Evolutionary conservation across 192 early-diverging fungal species (phyloP).

Genomic region (Umbelopsis sp.): DNA sequence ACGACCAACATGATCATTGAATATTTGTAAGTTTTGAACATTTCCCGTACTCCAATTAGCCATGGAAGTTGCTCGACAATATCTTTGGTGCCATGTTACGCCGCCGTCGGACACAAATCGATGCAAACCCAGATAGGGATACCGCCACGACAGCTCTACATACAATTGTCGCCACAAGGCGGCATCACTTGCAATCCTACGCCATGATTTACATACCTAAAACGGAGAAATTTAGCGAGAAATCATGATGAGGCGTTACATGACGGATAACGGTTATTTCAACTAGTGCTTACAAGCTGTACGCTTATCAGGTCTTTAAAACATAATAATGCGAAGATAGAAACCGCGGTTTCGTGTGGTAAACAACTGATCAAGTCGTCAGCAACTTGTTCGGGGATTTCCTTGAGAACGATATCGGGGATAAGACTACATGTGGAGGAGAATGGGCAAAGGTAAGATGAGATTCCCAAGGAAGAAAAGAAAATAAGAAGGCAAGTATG

Average conservation of each 20-base stretch:
- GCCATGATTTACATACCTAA: slow-evolving; percentile 31
- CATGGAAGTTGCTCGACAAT: slow-evolving; percentile 21
- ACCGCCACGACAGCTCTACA: slow-evolving; percentile 5
- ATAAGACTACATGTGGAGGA: slow-evolving; percentile 9
- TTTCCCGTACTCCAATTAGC: slow-evolving; percentile 32
- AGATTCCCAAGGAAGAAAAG: background rate
- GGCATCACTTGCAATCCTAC: slow-evolving; percentile 25
- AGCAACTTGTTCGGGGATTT: slow-evolving; percentile 4
- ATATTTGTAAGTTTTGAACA: slow-evolving; percentile 21
- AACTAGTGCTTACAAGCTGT: slow-evolving; percentile 27
- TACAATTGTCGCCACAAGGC: slow-evolving; percentile 25
- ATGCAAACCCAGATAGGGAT: slow-evolving; percentile 27
- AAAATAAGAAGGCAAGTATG: too few relatives aligned
- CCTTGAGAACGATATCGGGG: slow-evolving; percentile 7
- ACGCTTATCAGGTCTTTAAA: slow-evolving; percentile 31
- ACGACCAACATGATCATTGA: slow-evolving; percentile 17
- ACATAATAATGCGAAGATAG: slow-evolving; percentile 22
- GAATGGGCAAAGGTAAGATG: background rate
- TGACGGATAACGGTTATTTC: too few relatives aligned
- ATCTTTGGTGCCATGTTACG: slow-evolving; percentile 28
- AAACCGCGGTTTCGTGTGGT: slow-evolving; percentile 27
- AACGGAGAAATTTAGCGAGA: background rate
- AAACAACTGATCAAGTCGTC: slow-evolving; percentile 20
- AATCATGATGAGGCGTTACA: too few relatives aligned
- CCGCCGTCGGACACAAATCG: background rate